Percentiles rank a stretch among this genome's conserved stretches.
phyloP scores from a whole-genome alignment of 345 rosid genomes.

The Moricandia arvensis region DNA sequence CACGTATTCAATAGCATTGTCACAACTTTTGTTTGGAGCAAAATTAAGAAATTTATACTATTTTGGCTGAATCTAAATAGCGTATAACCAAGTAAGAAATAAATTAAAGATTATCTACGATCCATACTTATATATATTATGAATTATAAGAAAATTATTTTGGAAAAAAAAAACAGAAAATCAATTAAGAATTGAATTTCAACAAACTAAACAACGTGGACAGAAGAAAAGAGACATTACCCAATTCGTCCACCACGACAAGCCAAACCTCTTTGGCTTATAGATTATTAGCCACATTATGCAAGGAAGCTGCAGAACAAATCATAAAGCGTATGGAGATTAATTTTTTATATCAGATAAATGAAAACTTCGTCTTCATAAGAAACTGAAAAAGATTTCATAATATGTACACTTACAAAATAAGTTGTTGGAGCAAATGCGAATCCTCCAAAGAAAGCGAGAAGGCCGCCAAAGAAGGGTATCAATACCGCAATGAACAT shows the following conservation, averaged over 20 bases:
- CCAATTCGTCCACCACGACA: constrained; percentile 72
- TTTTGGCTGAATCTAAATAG: too few relatives aligned
- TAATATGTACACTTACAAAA: constrained; percentile 48
- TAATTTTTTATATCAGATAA: too few relatives aligned
- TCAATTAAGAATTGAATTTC: not conserved
- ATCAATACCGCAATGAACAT: constrained; percentile 64
- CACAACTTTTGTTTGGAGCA: not conserved
- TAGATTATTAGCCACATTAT: constrained; percentile 65
- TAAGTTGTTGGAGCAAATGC: constrained; percentile 81
- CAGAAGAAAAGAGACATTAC: constrained; percentile 36
- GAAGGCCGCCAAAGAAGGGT: constrained; percentile 78
- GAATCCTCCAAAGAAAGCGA: constrained; percentile 80
- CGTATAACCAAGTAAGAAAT: too few relatives aligned
- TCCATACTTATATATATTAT: too few relatives aligned
- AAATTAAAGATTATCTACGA: too few relatives aligned
- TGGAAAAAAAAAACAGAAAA: not conserved
- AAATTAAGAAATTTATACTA: too few relatives aligned
- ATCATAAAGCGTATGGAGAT: too few relatives aligned
- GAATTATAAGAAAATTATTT: too few relatives aligned
- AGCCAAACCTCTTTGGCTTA: constrained; percentile 59
- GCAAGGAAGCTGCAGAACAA: constrained; percentile 61
- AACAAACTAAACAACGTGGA: too few relatives aligned
- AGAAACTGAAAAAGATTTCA: not conserved
- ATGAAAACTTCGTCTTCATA: too few relatives aligned
- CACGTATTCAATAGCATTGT: not conserved